phyloP scores from a whole-genome alignment of 768 basidiomycete genomes.

The Boletus edulis region DNA sequence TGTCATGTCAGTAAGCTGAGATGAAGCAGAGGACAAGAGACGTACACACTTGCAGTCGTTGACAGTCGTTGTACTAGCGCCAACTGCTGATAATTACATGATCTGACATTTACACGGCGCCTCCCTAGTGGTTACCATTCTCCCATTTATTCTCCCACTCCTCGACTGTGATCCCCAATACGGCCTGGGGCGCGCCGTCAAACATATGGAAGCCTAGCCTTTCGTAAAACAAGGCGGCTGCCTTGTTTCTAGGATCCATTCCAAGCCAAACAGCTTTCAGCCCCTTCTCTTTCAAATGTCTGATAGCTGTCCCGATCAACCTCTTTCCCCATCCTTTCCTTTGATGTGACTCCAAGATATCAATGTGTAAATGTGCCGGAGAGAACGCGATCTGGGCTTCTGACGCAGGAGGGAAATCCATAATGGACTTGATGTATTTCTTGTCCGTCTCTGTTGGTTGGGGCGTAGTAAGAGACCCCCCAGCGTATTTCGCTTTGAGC shows the following conservation, averaged over 20 bases:
- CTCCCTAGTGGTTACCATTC: background rate
- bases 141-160: slow-evolving; percentile 26
- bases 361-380: slow-evolving; percentile 73
- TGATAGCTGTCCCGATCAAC: slow-evolving; percentile 54
- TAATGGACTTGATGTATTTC: slow-evolving; percentile 36
- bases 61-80: too few relatives aligned
- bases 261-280: slow-evolving; percentile 63
- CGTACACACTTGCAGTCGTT: too few relatives aligned
- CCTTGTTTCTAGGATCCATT: slow-evolving; percentile 59
- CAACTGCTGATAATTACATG: too few relatives aligned
- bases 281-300: slow-evolving; percentile 48
- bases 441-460: slow-evolving; percentile 21
- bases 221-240: slow-evolving; percentile 60
- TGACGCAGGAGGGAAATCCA: slow-evolving; percentile 38
- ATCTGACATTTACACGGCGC: too few relatives aligned
- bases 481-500: slow-evolving; percentile 54
- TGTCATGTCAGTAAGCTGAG: too few relatives aligned
- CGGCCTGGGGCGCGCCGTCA: slow-evolving; percentile 47
- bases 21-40: background rate
- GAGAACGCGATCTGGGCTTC: slow-evolving; percentile 62
- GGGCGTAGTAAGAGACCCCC: slow-evolving; percentile 9
- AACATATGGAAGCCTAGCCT: slow-evolving; percentile 60
- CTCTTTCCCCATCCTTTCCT: slow-evolving; percentile 68
- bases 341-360: slow-evolving; percentile 67
- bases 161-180: slow-evolving; percentile 56